A percentile compares a stretch with the other conserved stretches of the same genome.
Evolutionary conservation across 177 flowering plant species (phyloP).

Genomic region (Telopea speciosissima): DNA sequence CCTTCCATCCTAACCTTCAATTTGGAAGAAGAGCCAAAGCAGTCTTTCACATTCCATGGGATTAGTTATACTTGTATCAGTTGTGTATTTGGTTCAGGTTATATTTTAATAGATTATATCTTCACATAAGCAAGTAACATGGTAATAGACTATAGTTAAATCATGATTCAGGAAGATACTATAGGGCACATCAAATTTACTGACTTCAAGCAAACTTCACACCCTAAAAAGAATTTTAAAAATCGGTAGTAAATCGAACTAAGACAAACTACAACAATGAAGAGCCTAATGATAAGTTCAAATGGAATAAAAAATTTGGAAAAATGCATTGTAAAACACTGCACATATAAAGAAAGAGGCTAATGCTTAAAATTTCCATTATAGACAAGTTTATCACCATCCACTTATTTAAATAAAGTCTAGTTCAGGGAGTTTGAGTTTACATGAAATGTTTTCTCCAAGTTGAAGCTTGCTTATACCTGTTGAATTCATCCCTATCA

Average conservation of each 20-base stretch:
- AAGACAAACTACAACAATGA: slow-evolving; percentile 1
- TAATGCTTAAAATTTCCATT: not conserved
- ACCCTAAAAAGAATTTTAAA: not conserved
- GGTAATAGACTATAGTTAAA: not conserved
- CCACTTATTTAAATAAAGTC: slow-evolving; percentile 8
- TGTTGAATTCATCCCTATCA: not conserved
- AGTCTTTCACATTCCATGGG: not conserved
- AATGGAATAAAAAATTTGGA: not conserved
- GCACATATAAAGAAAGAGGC: not conserved
- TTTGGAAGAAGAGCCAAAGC: too few relatives aligned
- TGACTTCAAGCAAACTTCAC: not conserved
- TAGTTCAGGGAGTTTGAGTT: not conserved
- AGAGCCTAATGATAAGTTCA: not conserved
- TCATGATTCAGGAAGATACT: not conserved
- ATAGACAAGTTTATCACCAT: slow-evolving; percentile 9
- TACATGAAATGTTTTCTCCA: not conserved
- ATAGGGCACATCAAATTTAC: not conserved
- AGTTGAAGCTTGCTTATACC: not conserved
- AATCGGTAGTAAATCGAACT: not conserved
- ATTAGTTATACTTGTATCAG: not conserved
- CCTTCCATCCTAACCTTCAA: too few relatives aligned
- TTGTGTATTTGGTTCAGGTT: not conserved
- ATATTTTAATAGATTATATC: too few relatives aligned
- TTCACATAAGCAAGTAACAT: not conserved
- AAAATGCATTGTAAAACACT: not conserved